Percentiles rank a stretch among this genome's conserved stretches.
These are phyloP conservation scores for Groenewaldozyma auringiensis DNA, from an alignment of 1,139 yeast species.

Conservation along the genomic window DNA sequence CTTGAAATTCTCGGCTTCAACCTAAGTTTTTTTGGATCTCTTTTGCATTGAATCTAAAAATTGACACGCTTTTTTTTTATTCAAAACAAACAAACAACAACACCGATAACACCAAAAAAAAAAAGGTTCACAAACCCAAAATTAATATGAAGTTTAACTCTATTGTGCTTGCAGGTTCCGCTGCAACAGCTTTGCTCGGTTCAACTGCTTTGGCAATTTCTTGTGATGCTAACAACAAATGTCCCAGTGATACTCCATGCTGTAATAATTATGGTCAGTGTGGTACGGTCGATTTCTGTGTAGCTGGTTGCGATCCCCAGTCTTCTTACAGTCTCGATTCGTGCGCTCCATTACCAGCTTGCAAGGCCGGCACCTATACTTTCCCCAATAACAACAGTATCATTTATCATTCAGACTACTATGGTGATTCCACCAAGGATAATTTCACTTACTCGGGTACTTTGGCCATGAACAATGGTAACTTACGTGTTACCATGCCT, in stretches of 20 bases:
- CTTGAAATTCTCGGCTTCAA: too few relatives aligned
- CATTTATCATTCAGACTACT: conserved; percentile 40
- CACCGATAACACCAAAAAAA: too few relatives aligned
- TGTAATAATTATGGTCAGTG: conserved; percentile 74
- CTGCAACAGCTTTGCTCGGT: neutral
- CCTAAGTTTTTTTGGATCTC: too few relatives aligned
- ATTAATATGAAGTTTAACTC: neutral
- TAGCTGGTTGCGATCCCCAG: conserved; percentile 74
- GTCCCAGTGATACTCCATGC: conserved; percentile 70
- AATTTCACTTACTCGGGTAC: conserved; percentile 77
- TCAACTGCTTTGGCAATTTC: conserved; percentile 3
- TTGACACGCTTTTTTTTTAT: too few relatives aligned
- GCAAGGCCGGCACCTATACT: conserved; percentile 26
- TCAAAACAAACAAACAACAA: too few relatives aligned
- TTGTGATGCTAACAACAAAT: conserved; percentile 22
- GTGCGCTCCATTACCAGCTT: conserved; percentile 61
- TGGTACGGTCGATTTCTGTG: conserved; percentile 71
- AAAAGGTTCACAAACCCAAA: neutral
- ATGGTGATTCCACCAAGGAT: conserved; percentile 61
- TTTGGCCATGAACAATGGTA: conserved; percentile 46
- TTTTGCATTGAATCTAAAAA: too few relatives aligned
- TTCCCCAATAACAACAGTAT: conserved; percentile 29
- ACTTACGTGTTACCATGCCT: conserved; percentile 68
- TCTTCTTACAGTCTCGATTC: conserved; percentile 51
- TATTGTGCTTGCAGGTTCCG: neutral